Evolutionary conservation across 257 asterid species (phyloP), one percentile per base, ranked within the genome.

Genomic region (Nicotiana paniculata): DNA sequence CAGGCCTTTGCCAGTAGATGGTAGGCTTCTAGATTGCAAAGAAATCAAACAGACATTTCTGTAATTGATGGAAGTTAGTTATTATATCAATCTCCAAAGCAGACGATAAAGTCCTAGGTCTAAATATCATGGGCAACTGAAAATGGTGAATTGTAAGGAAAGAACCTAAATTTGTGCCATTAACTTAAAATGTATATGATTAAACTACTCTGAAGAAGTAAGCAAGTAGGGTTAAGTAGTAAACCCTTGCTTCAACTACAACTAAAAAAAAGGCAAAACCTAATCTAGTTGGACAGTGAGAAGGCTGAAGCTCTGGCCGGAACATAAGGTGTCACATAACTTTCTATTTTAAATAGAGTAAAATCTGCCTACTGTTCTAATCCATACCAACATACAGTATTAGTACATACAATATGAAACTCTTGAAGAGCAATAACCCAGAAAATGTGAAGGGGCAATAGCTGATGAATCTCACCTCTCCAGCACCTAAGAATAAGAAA

Each of bases 401-500:
- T 32, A 26, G 79, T 26, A 74, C 79, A 74, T 5, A 3, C 7
- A 15, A 51, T 26, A 51, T 26, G 80, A 75, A 75, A 51, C 26
- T 51, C 80, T 15, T 26, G 80, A 48, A 48, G 79, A 51, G 80
- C 10, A 53, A 16, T 33, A 81, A 48, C 66, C 43, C 26, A 67
- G 6, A 77, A 58, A 48, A 16, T 62, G 59, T 79, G 17, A 55
- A 87, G 59, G 53, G 28, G 13, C 13, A 80, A 63, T 75, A 46
- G 18, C 59, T 57, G 59, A 32, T 0, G 33, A 70, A 24, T 18
- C 63, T 80, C 83, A 95, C 98, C 98, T 93, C 98, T 85, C 98
- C 98, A 48, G 98, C 98, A n/a, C 98, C 98, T 82, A 93, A 87
- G 91, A 95, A 95, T 82, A 95, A 89, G 97, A 93, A 95, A 62